Percentiles rank a stretch among this genome's conserved stretches.
Conservation (phyloP, 371 early-diverging fungal genomes). For the Mortierella sp. region DNA sequence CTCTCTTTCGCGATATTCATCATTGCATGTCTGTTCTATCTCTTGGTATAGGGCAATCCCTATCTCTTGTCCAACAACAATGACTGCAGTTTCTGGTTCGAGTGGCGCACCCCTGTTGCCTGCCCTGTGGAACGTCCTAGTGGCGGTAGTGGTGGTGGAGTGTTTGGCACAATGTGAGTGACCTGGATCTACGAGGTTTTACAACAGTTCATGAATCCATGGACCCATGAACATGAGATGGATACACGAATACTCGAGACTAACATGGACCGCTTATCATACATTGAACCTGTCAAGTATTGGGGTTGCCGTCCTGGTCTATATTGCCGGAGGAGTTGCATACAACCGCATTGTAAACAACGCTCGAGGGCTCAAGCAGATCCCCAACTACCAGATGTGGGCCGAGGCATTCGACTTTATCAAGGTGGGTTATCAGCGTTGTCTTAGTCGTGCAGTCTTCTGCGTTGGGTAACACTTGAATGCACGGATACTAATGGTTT, state of each 20-base stretch:
- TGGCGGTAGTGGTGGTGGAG: conserved; percentile 59
- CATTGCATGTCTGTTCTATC: not conserved
- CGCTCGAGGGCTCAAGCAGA: conserved; percentile 67
- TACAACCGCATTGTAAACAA: conserved; percentile 70
- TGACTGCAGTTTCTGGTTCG: conserved; percentile 49
- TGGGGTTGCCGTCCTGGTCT: conserved; percentile 57
- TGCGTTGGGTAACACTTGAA: too few relatives aligned
- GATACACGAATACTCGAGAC: too few relatives aligned
- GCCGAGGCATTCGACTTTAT: conserved; percentile 55
- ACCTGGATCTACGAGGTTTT: too few relatives aligned
- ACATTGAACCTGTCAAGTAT: conserved; percentile 57
- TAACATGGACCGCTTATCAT: too few relatives aligned
- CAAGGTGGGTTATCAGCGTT: conserved; percentile 56
- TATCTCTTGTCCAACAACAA: conserved; percentile 29
- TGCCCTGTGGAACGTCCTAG: conserved; percentile 40
- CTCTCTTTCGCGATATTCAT: too few relatives aligned
- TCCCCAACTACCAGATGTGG: conserved; percentile 59
- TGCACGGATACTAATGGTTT: not conserved
- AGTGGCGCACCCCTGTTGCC: conserved; percentile 55
- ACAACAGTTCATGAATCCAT: too few relatives aligned
- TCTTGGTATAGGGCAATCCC: conserved; percentile 45
- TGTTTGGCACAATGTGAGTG: conserved; percentile 68
- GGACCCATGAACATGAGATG: too few relatives aligned
- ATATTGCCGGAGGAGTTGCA: conserved; percentile 67
- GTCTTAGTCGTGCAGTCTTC: not conserved